phyloP scores from a whole-genome alignment of 768 basidiomycete genomes.

The Rhodotorula paludigena region DNA sequence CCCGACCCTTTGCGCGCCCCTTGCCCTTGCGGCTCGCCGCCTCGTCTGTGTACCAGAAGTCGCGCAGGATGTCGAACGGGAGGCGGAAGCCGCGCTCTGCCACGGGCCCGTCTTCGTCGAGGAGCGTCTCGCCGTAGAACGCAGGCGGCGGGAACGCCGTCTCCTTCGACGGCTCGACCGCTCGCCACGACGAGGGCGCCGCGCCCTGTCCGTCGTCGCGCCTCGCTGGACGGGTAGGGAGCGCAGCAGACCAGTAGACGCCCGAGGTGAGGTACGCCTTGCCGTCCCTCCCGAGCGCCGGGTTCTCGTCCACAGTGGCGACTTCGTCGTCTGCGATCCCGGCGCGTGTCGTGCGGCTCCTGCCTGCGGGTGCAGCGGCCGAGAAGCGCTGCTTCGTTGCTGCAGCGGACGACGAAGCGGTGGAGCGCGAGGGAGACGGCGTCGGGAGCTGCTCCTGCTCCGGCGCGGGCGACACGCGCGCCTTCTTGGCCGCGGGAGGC shows the following conservation, averaged over 20 bases:
- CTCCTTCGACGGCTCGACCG: background rate
- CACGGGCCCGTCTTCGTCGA: constrained; percentile 4
- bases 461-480: background rate
- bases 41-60: constrained; percentile 12
- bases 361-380: background rate
- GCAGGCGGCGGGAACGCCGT: constrained; percentile 19
- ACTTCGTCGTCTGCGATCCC: background rate
- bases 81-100: constrained; percentile 1
- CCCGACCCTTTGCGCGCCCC: background rate
- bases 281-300: constrained; percentile 4
- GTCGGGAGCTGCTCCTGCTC: background rate
- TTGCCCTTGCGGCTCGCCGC: background rate
- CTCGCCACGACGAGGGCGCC: too few species aligned
- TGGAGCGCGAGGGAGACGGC: constrained; percentile 2
- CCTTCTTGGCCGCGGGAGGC: background rate
- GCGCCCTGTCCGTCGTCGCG: too few species aligned
- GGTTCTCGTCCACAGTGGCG: background rate
- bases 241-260: constrained; percentile 14
- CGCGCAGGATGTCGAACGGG: constrained; percentile 26
- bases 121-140: constrained; percentile 9
- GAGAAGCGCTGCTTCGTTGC: too few species aligned
- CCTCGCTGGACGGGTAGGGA: background rate
- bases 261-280: constrained; percentile 16
- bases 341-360: background rate
- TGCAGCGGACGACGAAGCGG: background rate